These are phyloP conservation scores for Knufia fluminis DNA, from an alignment of 2,329 filamentous ascomycete species.

Conservation along the genomic window DNA sequence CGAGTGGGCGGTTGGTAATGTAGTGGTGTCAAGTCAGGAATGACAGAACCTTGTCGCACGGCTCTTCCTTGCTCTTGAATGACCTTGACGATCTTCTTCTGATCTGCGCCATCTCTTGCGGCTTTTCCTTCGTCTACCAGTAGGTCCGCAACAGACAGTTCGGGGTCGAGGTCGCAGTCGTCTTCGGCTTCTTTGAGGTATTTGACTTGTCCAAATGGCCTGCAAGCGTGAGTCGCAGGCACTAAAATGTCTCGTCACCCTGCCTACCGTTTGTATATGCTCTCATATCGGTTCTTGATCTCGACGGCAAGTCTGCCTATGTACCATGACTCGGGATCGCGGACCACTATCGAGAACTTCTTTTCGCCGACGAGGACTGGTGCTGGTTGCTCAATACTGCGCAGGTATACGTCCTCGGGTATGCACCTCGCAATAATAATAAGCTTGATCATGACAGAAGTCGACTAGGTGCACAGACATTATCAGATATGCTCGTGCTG, in stretches of 20 bases:
- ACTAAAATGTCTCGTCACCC: not conserved
- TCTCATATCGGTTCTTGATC: conserved; percentile 18
- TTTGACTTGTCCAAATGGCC: conserved; percentile 21
- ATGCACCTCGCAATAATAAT: conserved; percentile 20
- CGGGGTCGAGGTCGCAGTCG: conserved; percentile 22
- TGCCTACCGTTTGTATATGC: conserved; percentile 18
- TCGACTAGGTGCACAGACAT: conserved; percentile 1
- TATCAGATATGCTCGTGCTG: not conserved
- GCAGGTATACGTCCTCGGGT: conserved; percentile 20
- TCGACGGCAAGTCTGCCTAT: conserved; percentile 20
- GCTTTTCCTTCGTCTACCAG: conserved; percentile 23
- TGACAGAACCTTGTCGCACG: conserved; percentile 20
- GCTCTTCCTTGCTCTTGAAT: conserved; percentile 20
- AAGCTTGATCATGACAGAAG: conserved; percentile 19
- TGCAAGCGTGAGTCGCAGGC: conserved; percentile 9
- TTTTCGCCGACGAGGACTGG: conserved; percentile 11
- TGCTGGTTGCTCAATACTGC: conserved; percentile 7
- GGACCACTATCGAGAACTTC: conserved; percentile 18
- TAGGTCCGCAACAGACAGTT: conserved; percentile 20
- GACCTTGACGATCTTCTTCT: conserved; percentile 21
- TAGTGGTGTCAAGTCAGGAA: conserved; percentile 17
- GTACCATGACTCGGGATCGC: conserved; percentile 20
- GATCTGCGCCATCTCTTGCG: conserved; percentile 19
- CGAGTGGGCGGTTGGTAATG: conserved; percentile 16
- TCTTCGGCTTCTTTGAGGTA: conserved; percentile 22